Evolutionary conservation across 768 basidiomycete genomes (phyloP), one percentile per base, ranked within the genome.

Genomic region (Serendipita vermifera): DNA sequence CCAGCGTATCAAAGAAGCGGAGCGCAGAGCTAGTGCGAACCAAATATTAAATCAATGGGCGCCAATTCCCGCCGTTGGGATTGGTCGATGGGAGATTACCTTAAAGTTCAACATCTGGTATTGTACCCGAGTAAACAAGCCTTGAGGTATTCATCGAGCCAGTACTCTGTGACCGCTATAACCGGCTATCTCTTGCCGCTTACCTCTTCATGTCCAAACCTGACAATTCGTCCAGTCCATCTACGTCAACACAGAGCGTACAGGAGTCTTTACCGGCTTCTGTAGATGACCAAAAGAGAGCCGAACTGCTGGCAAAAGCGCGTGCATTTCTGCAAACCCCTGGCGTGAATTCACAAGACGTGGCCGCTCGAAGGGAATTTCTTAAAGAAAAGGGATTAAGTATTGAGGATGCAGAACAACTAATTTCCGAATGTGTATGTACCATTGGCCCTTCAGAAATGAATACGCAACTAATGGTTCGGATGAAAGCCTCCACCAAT

Each of bases 401-500:
- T 51, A 27, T 31, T 5, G 46, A 51, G 22, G 46, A 51, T n/a
- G 29, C 32, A 9, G 46, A 51, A 9, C 46, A 51, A 7, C 46
- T 51, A 9, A 51, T 51, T 11, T 51, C 46, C 15, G 46, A 51
- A 29, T 26, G 22, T 20, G 46, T 51, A 7, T 26, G 46, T n/a
- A n/a, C n/a, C n/a, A n/a, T n/a, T n/a, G n/a, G n/a, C n/a, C n/a
- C n/a, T n/a, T n/a, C n/a, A n/a, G n/a, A n/a, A n/a, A n/a, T n/a
- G n/a, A n/a, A n/a, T n/a, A n/a, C n/a, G n/a, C n/a, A n/a, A n/a
- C n/a, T n/a, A n/a, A n/a, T n/a, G n/a, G n/a, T n/a, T n/a, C n/a
- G n/a, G n/a, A n/a, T 26, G 5, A 29, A 20, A 51, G 46, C 46
- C 46, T 51, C 46, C 46, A n/a, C 46, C 46, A 20, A n/a, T 51